phyloP scores from a whole-genome alignment of 2,329 filamentous ascomycete species.

The Stachybotrys echinatus region DNA sequence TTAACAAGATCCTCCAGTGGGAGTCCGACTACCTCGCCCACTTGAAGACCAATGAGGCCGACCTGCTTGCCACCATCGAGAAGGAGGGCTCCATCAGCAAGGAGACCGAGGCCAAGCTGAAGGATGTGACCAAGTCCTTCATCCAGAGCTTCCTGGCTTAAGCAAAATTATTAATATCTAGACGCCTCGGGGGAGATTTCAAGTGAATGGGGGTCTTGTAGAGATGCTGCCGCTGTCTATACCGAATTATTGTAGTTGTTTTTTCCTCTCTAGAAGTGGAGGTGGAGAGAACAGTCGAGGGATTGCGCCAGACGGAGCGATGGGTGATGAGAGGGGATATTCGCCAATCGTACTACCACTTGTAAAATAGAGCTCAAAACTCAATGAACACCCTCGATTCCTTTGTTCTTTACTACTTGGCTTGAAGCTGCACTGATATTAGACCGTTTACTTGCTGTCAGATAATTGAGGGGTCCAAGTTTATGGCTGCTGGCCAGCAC shows the following conservation, averaged over 20 bases:
- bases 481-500: no score
- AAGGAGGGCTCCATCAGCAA: slow-evolving; percentile 96
- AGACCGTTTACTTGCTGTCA: no score
- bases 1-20: slow-evolving; percentile 87
- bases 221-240: slow-evolving; percentile 41
- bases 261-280: slow-evolving; percentile 36
- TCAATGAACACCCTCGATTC: slow-evolving; percentile 58
- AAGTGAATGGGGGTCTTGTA: slow-evolving; percentile 20
- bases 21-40: slow-evolving; percentile 91
- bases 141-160: slow-evolving; percentile 84
- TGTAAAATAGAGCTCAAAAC: slow-evolving; percentile 61
- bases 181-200: slow-evolving; percentile 15
- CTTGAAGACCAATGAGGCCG: slow-evolving; percentile 84
- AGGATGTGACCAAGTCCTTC: slow-evolving; percentile 72
- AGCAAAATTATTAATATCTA: slow-evolving; percentile 23
- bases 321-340: slow-evolving; percentile 36
- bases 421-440: no score
- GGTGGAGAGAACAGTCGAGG: slow-evolving; percentile 36
- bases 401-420: slow-evolving; percentile 40
- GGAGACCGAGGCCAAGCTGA: slow-evolving; percentile 79
- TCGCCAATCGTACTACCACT: slow-evolving; percentile 47
- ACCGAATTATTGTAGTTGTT: slow-evolving; percentile 39
- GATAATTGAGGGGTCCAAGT: no score
- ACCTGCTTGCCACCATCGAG: slow-evolving; percentile 79
- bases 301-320: slow-evolving; percentile 43